Percentiles rank a stretch among this genome's conserved stretches.
phyloP scores from a whole-genome alignment of 1,284 basidiomycete genomes.

The Caloboletus inedulis region DNA sequence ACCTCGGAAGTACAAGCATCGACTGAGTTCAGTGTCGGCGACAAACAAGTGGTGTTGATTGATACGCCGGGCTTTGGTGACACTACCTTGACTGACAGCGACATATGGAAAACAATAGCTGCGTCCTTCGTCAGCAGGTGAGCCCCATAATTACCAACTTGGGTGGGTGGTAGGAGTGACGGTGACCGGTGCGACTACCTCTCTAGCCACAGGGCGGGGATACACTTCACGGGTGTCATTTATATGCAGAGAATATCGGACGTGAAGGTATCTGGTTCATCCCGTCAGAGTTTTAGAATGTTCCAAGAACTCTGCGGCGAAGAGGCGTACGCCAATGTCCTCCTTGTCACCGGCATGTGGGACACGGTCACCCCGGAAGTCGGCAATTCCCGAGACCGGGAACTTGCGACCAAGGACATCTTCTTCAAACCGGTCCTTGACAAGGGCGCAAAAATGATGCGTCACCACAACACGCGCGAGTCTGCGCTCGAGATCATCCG shows the following conservation, averaged over 20 bases:
- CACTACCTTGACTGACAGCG: conserved; percentile 35
- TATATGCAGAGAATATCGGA: conserved; percentile 56
- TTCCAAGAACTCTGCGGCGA: conserved; percentile 52
- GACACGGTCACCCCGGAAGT: conserved; percentile 33
- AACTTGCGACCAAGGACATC: conserved; percentile 37
- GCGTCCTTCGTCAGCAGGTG: conserved; percentile 32
- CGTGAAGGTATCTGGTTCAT: conserved; percentile 45
- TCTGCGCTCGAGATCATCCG: conserved; percentile 36
- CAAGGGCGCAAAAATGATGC: conserved; percentile 38
- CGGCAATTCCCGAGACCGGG: conserved; percentile 31
- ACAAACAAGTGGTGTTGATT: conserved; percentile 29
- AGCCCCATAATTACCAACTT: neutral
- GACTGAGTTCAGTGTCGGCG: conserved; percentile 23
- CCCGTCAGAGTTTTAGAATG: conserved; percentile 46
- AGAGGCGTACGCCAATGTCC: conserved; percentile 41
- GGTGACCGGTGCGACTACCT: neutral
- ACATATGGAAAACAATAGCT: conserved; percentile 36
- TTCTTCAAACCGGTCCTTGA: conserved; percentile 41
- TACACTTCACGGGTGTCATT: conserved; percentile 40
- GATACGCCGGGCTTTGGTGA: conserved; percentile 42
- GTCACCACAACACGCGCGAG: conserved; percentile 35
- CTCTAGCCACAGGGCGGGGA: conserved; percentile 38
- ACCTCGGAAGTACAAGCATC: conserved; percentile 35
- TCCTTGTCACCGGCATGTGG: conserved; percentile 54
- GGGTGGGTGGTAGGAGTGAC: neutral